A percentile compares a stretch with the other conserved stretches of the same genome.
These are phyloP conservation scores for Ophiostoma tasmaniense DNA, from an alignment of 2,329 filamentous ascomycete species.

Conservation along the genomic window DNA sequence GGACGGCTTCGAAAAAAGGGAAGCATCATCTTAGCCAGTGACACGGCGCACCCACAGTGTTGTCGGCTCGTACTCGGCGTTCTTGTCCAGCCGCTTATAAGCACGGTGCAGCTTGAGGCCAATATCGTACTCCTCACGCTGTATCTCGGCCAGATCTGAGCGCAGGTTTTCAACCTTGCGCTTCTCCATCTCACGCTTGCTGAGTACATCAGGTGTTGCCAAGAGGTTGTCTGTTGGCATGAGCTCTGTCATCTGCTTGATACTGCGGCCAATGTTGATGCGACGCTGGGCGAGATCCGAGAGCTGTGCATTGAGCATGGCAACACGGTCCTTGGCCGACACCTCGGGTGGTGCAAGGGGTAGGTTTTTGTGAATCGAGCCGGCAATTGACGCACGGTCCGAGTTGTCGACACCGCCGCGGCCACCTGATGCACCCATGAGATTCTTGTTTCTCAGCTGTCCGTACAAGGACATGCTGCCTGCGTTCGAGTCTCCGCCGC, in stretches of 20 bases:
- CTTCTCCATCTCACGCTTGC: conserved; percentile 49
- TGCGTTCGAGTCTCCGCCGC: background rate
- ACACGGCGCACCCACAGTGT: conserved; percentile 72
- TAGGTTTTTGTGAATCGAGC: conserved; percentile 46
- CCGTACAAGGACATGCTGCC: background rate
- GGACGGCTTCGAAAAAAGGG: background rate
- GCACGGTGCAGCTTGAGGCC: conserved; percentile 66
- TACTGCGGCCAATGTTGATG: conserved; percentile 62
- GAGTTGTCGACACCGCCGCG: conserved; percentile 5
- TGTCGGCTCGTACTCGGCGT: conserved; percentile 55
- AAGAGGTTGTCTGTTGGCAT: conserved; percentile 64
- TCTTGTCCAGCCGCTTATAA: conserved; percentile 65
- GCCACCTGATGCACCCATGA: background rate
- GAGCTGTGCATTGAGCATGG: conserved; percentile 57
- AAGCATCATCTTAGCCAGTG: conserved; percentile 37
- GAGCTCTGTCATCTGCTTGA: conserved; percentile 68
- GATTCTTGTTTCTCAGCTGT: background rate
- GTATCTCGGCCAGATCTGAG: conserved; percentile 61
- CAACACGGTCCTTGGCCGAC: conserved; percentile 52
- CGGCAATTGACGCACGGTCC: conserved; percentile 29
- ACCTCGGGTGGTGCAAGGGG: conserved; percentile 54
- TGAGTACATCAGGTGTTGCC: conserved; percentile 54
- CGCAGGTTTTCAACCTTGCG: conserved; percentile 58
- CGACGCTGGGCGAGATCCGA: conserved; percentile 58
- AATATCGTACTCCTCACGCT: conserved; percentile 68